Conservation (phyloP, 1,284 basidiomycete species). For the Austroboletus niveus region DNA sequence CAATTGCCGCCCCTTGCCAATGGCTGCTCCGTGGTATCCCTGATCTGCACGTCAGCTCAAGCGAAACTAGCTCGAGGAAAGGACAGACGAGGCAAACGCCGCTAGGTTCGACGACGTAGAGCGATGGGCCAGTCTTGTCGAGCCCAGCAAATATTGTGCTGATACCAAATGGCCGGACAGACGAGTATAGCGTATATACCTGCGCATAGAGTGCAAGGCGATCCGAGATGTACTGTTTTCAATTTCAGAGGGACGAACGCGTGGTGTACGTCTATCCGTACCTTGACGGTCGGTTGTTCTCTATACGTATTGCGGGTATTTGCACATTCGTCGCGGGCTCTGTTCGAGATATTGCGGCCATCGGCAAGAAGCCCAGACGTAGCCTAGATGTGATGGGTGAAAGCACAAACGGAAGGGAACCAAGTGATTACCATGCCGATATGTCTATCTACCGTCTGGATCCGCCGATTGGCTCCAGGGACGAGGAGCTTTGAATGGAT, state of each 20-base stretch:
- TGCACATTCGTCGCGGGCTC: constrained; percentile 83
- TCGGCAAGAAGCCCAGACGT: constrained; percentile 94
- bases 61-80: not conserved
- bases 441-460: constrained; percentile 91
- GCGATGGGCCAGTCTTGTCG: constrained; percentile 85
- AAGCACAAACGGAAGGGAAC: not conserved
- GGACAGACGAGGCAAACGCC: constrained; percentile 83
- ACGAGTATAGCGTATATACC: constrained; percentile 97
- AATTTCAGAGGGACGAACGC: not conserved
- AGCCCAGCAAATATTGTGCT: constrained; percentile 89
- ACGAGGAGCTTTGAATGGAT: constrained; percentile 97
- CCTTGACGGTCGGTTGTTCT: constrained; percentile 80
- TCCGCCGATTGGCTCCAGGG: constrained; percentile 89
- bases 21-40: constrained; percentile 93
- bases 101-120: constrained; percentile 94
- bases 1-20: constrained; percentile 95
- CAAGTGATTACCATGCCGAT: constrained; percentile 72
- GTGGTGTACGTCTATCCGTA: constrained; percentile 36
- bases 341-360: constrained; percentile 85
- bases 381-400: constrained; percentile 50
- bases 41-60: constrained; percentile 31
- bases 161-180: constrained; percentile 95
- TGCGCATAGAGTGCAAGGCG: constrained; percentile 90
- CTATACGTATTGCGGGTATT: constrained; percentile 78
- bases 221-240: constrained; percentile 70